These are phyloP conservation scores for Paraglomus occultum DNA, from an alignment of 192 early-diverging fungal genomes.

Conservation along the genomic window DNA sequence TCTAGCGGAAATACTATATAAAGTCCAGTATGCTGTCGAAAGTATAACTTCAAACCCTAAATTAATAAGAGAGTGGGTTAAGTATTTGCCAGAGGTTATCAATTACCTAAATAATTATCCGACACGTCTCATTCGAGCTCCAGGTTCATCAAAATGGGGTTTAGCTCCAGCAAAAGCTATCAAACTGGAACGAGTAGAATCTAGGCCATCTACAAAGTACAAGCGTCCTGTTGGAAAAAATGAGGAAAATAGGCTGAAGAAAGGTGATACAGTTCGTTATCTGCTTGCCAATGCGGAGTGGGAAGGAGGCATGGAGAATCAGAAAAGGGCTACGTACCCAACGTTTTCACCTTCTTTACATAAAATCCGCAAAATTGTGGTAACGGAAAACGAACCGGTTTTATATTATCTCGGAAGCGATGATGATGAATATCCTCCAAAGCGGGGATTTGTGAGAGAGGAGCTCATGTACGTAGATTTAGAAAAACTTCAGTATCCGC, in stretches of 20 bases:
- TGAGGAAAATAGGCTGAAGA: neutral
- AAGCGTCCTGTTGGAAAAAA: too few species aligned
- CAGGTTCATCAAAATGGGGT: neutral
- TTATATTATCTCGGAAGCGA: slow-evolving; percentile 15
- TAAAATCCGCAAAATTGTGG: slow-evolving; percentile 9
- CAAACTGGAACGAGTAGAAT: neutral
- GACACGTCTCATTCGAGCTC: neutral
- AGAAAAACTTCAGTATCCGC: slow-evolving; percentile 7
- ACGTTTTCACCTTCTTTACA: neutral
- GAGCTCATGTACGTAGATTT: neutral
- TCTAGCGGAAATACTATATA: slow-evolving; percentile 2
- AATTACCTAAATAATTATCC: slow-evolving; percentile 15
- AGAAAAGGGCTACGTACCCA: neutral
- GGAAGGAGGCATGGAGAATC: slow-evolving; percentile 10
- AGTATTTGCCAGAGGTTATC: slow-evolving; percentile 7
- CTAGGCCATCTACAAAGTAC: too few species aligned
- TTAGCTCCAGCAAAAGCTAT: neutral
- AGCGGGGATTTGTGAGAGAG: neutral
- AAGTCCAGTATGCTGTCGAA: slow-evolving; percentile 7
- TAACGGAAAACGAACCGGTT: neutral
- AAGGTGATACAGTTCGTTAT: neutral
- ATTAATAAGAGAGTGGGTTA: slow-evolving; percentile 7
- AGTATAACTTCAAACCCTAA: neutral
- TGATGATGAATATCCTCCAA: neutral
- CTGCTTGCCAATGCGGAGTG: neutral